Conservation (phyloP, 441 rosid species). For the Mallotus repandus region DNA sequence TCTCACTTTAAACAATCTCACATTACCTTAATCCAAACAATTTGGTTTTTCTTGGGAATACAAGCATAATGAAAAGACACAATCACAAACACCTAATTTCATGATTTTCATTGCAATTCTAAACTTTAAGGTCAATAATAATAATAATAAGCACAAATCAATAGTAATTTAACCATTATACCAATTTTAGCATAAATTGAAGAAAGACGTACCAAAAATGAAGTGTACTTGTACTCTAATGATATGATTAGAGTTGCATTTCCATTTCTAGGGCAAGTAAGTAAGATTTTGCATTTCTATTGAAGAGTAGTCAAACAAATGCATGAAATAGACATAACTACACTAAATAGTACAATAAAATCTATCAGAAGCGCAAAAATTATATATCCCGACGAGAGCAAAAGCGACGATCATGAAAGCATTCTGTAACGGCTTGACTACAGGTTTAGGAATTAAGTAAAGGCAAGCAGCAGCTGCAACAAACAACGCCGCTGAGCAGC, state of each 20-base stretch:
- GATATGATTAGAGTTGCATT: neutral
- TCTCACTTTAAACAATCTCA: too few species aligned
- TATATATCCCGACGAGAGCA: conserved; percentile 79
- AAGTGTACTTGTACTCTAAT: neutral
- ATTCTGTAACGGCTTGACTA: conserved; percentile 57
- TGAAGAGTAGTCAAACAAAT: too few species aligned
- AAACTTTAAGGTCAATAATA: too few species aligned
- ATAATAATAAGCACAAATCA: too few species aligned
- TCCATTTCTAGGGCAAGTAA: neutral
- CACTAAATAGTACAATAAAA: neutral
- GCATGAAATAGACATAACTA: too few species aligned
- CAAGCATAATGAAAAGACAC: neutral
- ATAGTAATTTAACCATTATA: too few species aligned
- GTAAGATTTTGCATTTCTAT: too few species aligned
- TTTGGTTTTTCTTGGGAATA: too few species aligned
- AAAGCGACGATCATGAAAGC: conserved; percentile 62
- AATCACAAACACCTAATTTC: neutral
- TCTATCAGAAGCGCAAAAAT: neutral
- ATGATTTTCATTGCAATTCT: too few species aligned
- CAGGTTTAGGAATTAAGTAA: conserved; percentile 56
- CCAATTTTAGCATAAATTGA: neutral
- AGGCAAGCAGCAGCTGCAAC: conserved; percentile 71
- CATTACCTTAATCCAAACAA: too few species aligned
- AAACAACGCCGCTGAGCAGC: conserved; percentile 69
- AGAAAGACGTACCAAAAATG: neutral